Evolutionary conservation across 2,329 filamentous ascomycete genomes (phyloP).

Genomic region (Ceratocystis smalleyi): DNA sequence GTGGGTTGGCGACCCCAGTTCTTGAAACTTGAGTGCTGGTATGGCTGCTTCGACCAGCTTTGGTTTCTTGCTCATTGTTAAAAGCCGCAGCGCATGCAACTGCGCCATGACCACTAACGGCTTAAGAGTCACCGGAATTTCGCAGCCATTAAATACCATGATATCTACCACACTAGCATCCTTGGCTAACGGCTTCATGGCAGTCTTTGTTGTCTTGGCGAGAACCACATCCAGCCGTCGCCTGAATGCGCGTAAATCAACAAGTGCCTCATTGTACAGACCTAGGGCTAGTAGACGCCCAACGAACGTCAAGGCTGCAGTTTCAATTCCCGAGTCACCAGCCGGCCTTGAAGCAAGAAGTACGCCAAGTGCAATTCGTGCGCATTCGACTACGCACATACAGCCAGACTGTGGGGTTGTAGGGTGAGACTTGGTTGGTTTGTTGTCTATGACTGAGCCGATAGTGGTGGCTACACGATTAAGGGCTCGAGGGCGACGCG

Average conservation of each 20-base stretch:
- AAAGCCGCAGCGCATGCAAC: conserved; percentile 46
- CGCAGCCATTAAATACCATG: conserved; percentile 41
- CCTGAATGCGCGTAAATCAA: conserved; percentile 53
- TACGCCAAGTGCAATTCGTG: conserved; percentile 49
- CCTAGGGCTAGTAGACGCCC: conserved; percentile 49
- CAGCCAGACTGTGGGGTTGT: conserved; percentile 29
- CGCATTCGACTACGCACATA: conserved; percentile 50
- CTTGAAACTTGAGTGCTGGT: conserved; percentile 37
- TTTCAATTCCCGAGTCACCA: conserved; percentile 50
- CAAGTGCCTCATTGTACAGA: conserved; percentile 51
- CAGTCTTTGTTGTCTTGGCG: conserved; percentile 19
- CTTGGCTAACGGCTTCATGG: conserved; percentile 24
- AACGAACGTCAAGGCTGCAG: conserved; percentile 54
- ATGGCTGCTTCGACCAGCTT: conserved; percentile 42
- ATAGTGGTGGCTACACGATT: conserved; percentile 45
- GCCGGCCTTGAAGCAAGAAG: conserved; percentile 26
- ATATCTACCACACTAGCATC: conserved; percentile 32
- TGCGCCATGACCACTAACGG: conserved; percentile 48
- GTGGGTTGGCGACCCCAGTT: conserved; percentile 19
- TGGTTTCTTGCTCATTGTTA: conserved; percentile 45
- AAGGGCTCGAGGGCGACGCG: conserved; percentile 44
- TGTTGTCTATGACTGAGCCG: conserved; percentile 21
- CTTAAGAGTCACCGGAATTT: conserved; percentile 31
- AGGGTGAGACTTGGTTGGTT: conserved; percentile 22
- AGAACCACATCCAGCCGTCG: conserved; percentile 36